Base-by-base conservation (phyloP, 148 eudicot species). In the Rhododendron griersonianum region DNA sequence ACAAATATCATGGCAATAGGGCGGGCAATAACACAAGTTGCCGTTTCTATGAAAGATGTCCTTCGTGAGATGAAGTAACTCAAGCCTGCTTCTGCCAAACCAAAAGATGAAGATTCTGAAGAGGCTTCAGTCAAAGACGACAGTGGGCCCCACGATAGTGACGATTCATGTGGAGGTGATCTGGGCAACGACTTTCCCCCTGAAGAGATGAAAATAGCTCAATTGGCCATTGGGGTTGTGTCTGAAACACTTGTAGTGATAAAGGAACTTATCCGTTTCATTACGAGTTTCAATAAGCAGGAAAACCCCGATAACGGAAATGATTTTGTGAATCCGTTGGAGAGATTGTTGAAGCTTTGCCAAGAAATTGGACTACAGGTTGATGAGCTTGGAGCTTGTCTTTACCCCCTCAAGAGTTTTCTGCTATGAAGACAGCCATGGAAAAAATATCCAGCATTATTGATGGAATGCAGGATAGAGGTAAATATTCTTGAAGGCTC, bases 361-460 rank as follows among this genome's bases (percentile, higher is more conserved):
- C 95, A 93, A 83, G 91, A 83, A 74, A 87, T 89, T 57, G 95
- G 95, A 57, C 85, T 87, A 35, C 93, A 92, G 89, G 91, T 93
- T 53, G 98, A 97, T 83, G 98, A 95, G 88, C 92, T 97, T 45
- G 99, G 99, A 75, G 99, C 99, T 83, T 93, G 94, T 89, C 92
- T 97, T 74, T 97, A 97, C 86, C 99, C 99, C 98, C 98, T 30
- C 98, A 95, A 90, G 98, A 97, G 85, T 81, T 86, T 76, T 76
- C 93, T 18, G 90, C 94, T 44, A 93, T 97, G 67, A 88, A 83
- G 83, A 86, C 88, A 48, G 94, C 91, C 25, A 81, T 91, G 55
- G 89, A 85, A 21, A 89, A 90, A 57, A 88, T 97, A 28, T 87
- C 87, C 7, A 80, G 87, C 80, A 51, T 80, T 39, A 55, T 90